Base-by-base conservation (phyloP, 768 basidiomycete species). In the Dioszegia aurantiaca region DNA sequence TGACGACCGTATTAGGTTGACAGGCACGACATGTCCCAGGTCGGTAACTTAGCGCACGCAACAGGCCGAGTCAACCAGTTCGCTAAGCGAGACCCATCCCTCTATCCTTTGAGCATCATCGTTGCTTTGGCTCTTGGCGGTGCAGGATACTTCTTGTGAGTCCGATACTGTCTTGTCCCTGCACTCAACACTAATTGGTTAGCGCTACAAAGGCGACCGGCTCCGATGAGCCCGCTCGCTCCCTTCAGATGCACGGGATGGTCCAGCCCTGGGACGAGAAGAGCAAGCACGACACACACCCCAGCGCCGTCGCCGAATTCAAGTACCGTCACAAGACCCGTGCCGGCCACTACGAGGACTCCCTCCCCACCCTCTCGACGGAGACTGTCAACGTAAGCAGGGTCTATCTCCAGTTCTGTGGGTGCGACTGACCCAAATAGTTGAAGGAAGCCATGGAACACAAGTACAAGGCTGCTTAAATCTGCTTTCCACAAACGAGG, bases 71-170 rank as follows among this genome's bases (percentile, higher is more conserved):
- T 76, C 62, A 76, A 76, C 69, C 48, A 66, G 48, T 74, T 73
- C 60, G 75, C 75, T 54, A 76, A 76, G 64, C 68, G 75, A 28
- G 75, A 76, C 60, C 75, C 75, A 3, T 68, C 73, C 9, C 65
- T 76, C 19, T 76, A 74, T 65, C 75, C 75, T 19, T 55, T 76
- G 36, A 54, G 63, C 45, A 47, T 72, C 54, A 66, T 76, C 63
- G 70, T 76, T 45, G 63, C 58, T 36, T 65, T 67, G 45, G 67
- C 64, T 24, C 56, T 74, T 48, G 69, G 62, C 33, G 61, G 58
- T 27, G 75, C 75, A 8, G 75, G 75, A 37, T 76, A 74, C 65
- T 73, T 76, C 66, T 65, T 76, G 70, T 74, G 55, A 65, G 74
- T 73, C 17, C 33, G 10, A 14, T 12, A 10, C 36, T 39, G 33